phyloP scores from a whole-genome alignment of 192 early-diverging fungal genomes.

The Paraglomus brasilianum region DNA sequence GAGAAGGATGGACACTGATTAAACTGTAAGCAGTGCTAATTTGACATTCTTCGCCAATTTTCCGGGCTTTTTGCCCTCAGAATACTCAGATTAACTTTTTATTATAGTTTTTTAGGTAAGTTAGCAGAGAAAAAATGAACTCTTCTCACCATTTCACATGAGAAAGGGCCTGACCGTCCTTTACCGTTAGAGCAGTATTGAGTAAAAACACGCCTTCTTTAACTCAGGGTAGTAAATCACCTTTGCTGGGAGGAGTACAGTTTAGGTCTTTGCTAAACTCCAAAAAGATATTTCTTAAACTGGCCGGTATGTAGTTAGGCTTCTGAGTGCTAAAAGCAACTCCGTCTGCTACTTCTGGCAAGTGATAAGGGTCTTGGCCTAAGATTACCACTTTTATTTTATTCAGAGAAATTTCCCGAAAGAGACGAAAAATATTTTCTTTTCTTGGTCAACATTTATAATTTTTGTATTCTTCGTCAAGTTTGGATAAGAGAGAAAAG shows the following conservation, averaged over 20 bases:
- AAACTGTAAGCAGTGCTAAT: background rate
- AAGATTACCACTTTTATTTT: conserved; percentile 26
- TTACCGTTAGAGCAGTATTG: conserved; percentile 1
- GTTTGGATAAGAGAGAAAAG: background rate
- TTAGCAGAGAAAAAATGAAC: conserved; percentile 16
- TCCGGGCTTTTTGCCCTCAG: conserved; percentile 15
- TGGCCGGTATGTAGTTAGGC: background rate
- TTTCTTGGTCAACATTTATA: conserved; percentile 22
- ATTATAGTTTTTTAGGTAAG: conserved; percentile 3
- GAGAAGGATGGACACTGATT: conserved; percentile 16
- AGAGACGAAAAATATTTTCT: conserved; percentile 28
- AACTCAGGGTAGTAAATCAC: conserved; percentile 24
- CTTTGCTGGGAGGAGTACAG: background rate
- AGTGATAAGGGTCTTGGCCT: conserved; percentile 23
- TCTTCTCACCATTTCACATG: conserved; percentile 19
- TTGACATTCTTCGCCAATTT: conserved; percentile 8
- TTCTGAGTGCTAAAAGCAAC: conserved; percentile 27
- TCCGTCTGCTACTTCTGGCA: conserved; percentile 8
- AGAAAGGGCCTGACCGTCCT: conserved; percentile 12
- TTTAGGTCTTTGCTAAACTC: background rate
- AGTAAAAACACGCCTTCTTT: conserved; percentile 23
- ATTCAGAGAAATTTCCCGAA: conserved; percentile 5
- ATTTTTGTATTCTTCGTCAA: conserved; percentile 4
- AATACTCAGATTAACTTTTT: conserved; percentile 13
- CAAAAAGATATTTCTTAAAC: conserved; percentile 24